Conservation (phyloP, 1,139 yeast genomes). For the Lodderomyces theae region DNA sequence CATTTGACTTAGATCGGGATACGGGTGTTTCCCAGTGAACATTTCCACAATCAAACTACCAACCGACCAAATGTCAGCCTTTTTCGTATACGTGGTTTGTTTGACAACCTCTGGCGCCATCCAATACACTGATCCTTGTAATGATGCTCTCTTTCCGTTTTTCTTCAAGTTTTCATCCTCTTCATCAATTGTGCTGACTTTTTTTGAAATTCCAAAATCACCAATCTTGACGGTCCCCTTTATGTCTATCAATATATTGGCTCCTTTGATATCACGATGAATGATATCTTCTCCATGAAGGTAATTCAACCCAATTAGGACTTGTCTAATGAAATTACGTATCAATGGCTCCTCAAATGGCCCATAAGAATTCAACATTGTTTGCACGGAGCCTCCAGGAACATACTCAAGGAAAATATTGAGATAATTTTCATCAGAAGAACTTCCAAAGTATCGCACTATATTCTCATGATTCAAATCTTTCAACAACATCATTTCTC, state of each 20-base stretch:
- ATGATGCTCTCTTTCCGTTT: constrained; percentile 66
- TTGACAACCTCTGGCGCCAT: constrained; percentile 98
- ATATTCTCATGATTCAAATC: constrained; percentile 88
- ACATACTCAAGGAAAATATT: constrained; percentile 92
- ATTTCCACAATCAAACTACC: constrained; percentile 90
- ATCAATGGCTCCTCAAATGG: constrained; percentile 90
- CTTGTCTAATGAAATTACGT: constrained; percentile 79
- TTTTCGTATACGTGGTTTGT: constrained; percentile 82
- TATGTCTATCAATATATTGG: constrained; percentile 84
- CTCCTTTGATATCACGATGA: constrained; percentile 92
- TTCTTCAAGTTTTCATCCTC: constrained; percentile 23
- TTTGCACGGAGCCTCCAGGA: constrained; percentile 94
- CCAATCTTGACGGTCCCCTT: constrained; percentile 90
- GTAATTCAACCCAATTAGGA: constrained; percentile 75
- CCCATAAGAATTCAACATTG: constrained; percentile 81
- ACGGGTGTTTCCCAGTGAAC: constrained; percentile 94
- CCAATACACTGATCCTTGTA: constrained; percentile 96
- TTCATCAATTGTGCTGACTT: constrained; percentile 39
- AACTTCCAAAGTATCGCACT: constrained; percentile 85
- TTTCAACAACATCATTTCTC: constrained; percentile 76
- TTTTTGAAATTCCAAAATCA: constrained; percentile 91
- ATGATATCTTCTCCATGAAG: constrained; percentile 80
- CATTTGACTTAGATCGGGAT: constrained; percentile 92
- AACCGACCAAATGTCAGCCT: constrained; percentile 94
- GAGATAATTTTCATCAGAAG: constrained; percentile 64